Conservation (phyloP, 805 yeast species). For the Myxozyma vanderwaltii region DNA sequence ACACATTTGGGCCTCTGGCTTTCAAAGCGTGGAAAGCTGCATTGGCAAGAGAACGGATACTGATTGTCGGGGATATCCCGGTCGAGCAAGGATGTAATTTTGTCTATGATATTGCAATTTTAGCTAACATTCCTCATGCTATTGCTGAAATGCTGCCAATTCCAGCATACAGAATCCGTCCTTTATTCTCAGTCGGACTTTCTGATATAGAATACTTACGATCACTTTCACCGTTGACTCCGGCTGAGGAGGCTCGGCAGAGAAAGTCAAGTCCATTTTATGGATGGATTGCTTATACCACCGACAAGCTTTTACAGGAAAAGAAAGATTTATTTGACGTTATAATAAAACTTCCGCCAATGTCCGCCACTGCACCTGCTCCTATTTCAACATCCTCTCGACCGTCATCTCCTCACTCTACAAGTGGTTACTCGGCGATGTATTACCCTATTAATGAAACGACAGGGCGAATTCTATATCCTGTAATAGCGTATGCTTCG, state of each 20-base stretch:
- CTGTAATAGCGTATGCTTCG: conserved; percentile 5
- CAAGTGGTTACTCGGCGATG: conserved; percentile 1
- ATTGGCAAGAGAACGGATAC: conserved; percentile 57
- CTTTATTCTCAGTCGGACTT: conserved; percentile 27
- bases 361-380: conserved; percentile 26
- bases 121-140: conserved; percentile 67
- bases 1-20: conserved; percentile 62
- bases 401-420: conserved; percentile 23
- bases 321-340: conserved; percentile 25
- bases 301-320: conserved; percentile 27
- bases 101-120: conserved; percentile 58
- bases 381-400: conserved; percentile 7
- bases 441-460: conserved; percentile 12
- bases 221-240: conserved; percentile 20
- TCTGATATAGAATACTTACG: conserved; percentile 26
- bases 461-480: conserved; percentile 20
- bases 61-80: conserved; percentile 45
- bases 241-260: conserved; percentile 29
- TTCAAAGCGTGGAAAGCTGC: conserved; percentile 67
- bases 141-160: conserved; percentile 45
- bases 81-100: conserved; percentile 51
- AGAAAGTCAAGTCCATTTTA: conserved; percentile 18
- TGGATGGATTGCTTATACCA: conserved; percentile 33
- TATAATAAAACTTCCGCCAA: conserved; percentile 25
- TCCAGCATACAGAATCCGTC: conserved; percentile 28